Percentiles rank a stretch among this genome's conserved stretches.
phyloP scores from a whole-genome alignment of 495 filamentous ascomycete genomes.

The Aspergillus leporis region DNA sequence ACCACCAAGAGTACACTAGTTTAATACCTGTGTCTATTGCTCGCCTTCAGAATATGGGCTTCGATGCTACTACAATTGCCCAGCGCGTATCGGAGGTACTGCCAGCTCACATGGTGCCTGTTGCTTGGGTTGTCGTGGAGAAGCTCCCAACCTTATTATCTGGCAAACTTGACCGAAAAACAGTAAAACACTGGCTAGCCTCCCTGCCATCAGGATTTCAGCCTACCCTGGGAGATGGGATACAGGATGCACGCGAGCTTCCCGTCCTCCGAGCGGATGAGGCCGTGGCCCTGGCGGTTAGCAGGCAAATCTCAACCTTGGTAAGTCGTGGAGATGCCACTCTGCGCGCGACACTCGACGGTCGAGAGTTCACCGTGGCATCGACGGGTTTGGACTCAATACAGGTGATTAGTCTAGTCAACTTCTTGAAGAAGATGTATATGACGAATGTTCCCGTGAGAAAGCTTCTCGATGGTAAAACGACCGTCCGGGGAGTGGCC shows the following conservation, averaged over 20 bases:
- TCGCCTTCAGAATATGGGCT: slow-evolving; percentile 9
- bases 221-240: slow-evolving; percentile 8
- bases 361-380: slow-evolving; percentile 25
- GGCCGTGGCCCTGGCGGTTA: slow-evolving; percentile 22
- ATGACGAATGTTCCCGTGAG: slow-evolving; percentile 25
- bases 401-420: slow-evolving; percentile 30
- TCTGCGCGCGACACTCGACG: slow-evolving; percentile 9
- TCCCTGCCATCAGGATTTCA: slow-evolving; percentile 16
- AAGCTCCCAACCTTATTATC: slow-evolving; percentile 41
- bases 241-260: slow-evolving; percentile 5
- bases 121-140: slow-evolving; percentile 36
- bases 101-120: slow-evolving; percentile 48
- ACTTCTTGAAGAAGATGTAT: slow-evolving; percentile 27
- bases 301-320: slow-evolving; percentile 22
- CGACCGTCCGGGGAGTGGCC: slow-evolving; percentile 26
- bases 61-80: slow-evolving; percentile 6
- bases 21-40: background rate
- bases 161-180: slow-evolving; percentile 43
- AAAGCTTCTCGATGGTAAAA: slow-evolving; percentile 20
- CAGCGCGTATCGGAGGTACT: slow-evolving; percentile 18
- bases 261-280: slow-evolving; percentile 16
- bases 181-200: slow-evolving; percentile 25
- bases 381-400: slow-evolving; percentile 35
- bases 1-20: background rate
- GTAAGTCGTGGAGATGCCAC: slow-evolving; percentile 16